These are phyloP conservation scores for Candida ipomoeae DNA, from an alignment of 805 yeast species.

Conservation along the genomic window DNA sequence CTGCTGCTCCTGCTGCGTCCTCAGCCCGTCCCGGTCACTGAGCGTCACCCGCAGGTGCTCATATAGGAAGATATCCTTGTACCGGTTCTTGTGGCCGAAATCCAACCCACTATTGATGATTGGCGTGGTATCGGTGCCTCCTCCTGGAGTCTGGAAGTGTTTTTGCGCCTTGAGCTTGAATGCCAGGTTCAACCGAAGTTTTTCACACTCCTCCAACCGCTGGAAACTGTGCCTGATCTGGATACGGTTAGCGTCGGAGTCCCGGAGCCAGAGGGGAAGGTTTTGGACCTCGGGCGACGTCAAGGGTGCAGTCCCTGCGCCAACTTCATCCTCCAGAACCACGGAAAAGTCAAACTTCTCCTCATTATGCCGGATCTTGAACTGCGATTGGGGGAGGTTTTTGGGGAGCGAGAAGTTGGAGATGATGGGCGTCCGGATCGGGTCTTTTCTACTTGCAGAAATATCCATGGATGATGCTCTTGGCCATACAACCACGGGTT, in stretches of 20 bases:
- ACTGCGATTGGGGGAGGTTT: slow-evolving; percentile 22
- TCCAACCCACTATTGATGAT: slow-evolving; percentile 45
- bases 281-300: slow-evolving; percentile 6
- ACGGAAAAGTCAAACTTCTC: slow-evolving; percentile 30
- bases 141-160: slow-evolving; percentile 16
- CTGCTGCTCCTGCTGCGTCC: slow-evolving; percentile 9
- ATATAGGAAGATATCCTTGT: slow-evolving; percentile 18
- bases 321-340: slow-evolving; percentile 8
- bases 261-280: slow-evolving; percentile 16
- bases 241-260: slow-evolving; percentile 7
- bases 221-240: slow-evolving; percentile 45
- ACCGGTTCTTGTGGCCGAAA: slow-evolving; percentile 19
- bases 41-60: slow-evolving; percentile 19
- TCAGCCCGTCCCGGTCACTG: slow-evolving; percentile 1
- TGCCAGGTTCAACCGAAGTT: slow-evolving; percentile 50
- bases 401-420: slow-evolving; percentile 55
- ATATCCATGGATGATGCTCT: not conserved
- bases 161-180: slow-evolving; percentile 5
- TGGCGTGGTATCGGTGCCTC: slow-evolving; percentile 26
- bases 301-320: not conserved
- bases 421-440: slow-evolving; percentile 32
- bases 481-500: not conserved
- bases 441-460: not conserved
- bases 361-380: slow-evolving; percentile 51
- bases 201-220: slow-evolving; percentile 65